Percentiles rank a stretch among this genome's conserved stretches.
Evolutionary conservation across 2,329 filamentous ascomycete species (phyloP).

Genomic region (Aspergillus eucalypticola): DNA sequence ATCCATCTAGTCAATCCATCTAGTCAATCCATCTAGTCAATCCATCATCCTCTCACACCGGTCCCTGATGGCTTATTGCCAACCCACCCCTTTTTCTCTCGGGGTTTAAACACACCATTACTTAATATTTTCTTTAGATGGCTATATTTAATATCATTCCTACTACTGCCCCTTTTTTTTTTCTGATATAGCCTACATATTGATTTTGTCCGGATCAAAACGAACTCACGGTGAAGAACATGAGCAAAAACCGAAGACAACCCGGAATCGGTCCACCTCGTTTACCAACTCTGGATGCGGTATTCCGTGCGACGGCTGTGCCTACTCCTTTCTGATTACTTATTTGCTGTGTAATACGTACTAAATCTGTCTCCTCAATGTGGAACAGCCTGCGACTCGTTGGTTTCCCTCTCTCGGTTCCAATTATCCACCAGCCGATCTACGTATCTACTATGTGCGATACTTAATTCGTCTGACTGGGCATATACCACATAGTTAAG

Average conservation of each 20-base stretch:
- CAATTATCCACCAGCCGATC: slow-evolving; percentile 2
- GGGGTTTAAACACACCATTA: not conserved
- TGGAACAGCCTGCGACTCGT: not conserved
- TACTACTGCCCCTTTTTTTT: not conserved
- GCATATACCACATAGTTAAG: not conserved
- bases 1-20: no score
- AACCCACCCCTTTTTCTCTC: not conserved
- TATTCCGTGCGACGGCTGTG: not conserved
- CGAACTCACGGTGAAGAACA: slow-evolving; percentile 3
- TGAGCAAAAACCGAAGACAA: not conserved
- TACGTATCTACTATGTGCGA: not conserved
- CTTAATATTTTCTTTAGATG: not conserved
- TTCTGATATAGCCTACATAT: not conserved
- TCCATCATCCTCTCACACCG: not conserved
- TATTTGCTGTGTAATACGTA: not conserved
- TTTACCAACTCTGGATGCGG: not conserved
- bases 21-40: no score
- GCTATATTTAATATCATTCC: not conserved
- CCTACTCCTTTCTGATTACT: not conserved
- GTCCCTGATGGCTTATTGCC: not conserved
- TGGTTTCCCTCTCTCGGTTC: not conserved
- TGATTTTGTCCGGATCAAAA: not conserved
- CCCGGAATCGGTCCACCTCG: slow-evolving; percentile 4
- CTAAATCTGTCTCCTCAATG: not conserved
- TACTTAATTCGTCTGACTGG: not conserved